A percentile compares a stretch with the other conserved stretches of the same genome.
Conservation (phyloP, 1,284 basidiomycete species). For the Agaricales sp. region DNA sequence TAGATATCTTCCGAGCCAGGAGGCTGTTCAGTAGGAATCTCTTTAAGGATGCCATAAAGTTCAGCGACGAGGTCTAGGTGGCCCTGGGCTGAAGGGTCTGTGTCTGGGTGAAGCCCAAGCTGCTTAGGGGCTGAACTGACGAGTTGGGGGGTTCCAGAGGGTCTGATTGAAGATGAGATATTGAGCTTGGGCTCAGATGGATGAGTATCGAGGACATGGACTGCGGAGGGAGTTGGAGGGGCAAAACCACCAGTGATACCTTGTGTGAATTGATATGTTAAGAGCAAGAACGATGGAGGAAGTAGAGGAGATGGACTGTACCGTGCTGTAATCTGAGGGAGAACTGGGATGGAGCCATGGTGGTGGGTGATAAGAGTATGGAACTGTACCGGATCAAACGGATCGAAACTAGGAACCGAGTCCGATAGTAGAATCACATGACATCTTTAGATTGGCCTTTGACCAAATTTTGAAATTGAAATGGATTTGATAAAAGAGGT, state of each 20-base stretch:
- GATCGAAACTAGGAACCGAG: too few species aligned
- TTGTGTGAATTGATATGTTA: conserved; percentile 18
- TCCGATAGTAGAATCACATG: too few species aligned
- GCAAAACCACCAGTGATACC: conserved; percentile 69
- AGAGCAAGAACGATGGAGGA: not conserved
- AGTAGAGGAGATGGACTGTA: not conserved
- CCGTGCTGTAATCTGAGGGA: not conserved
- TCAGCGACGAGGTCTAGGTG: conserved; percentile 39
- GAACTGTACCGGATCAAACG: too few species aligned
- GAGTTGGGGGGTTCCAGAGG: conserved; percentile 34
- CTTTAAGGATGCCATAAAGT: conserved; percentile 46
- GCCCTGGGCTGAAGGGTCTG: conserved; percentile 11
- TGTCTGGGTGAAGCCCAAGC: conserved; percentile 22
- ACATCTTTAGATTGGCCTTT: too few species aligned
- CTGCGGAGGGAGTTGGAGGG: conserved; percentile 48
- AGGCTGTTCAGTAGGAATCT: conserved; percentile 45
- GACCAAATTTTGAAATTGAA: too few species aligned
- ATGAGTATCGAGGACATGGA: conserved; percentile 38
- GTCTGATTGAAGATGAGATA: conserved; percentile 37
- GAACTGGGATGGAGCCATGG: not conserved
- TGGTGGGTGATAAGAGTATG: not conserved
- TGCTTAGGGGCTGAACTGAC: conserved; percentile 31
- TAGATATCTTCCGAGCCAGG: conserved; percentile 63
- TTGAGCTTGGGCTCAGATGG: conserved; percentile 28
- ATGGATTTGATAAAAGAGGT: too few species aligned